Evolutionary conservation across 805 yeast genomes (phyloP), one percentile per base, ranked within the genome.

Genomic region (Yamadazyma sp.): DNA sequence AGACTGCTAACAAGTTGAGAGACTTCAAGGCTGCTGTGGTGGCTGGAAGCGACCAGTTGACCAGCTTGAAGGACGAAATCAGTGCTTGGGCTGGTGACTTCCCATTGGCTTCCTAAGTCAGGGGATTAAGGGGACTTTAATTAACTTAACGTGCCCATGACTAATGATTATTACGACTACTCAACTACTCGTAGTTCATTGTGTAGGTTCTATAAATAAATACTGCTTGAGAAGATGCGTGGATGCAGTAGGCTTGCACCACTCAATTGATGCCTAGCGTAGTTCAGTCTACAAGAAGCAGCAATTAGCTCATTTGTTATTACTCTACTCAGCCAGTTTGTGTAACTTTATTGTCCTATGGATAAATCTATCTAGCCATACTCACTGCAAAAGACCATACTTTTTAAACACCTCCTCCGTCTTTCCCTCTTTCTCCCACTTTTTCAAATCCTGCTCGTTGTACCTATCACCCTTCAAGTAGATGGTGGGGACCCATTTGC

Each of bases 1-100:
- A 78, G 68, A 95, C 86, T 46, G 95, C 96, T 45, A 90, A 90
- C 77, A 89, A 82, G 71, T 81, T 93, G 63, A 91, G 88, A 77
- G 98, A 93, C 67, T 93, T 89, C 80, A 93, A 91, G 77, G 81
- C 82, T 52, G 78, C 78, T 60, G 80, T 88, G 48, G 75, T 78
- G 54, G 75, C 77, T 46, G 88, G 86, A 48, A 84, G 78, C 39
- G 85, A 81, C 59, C 60, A 61, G 44, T 73, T 90, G 53, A 63
- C 69, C 43, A 67, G 69, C 30, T 71, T 84, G 55, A 88, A 86
- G 70, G 65, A 71, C 38, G 97, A 93, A 71, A 81, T 93, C 52
- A 73, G 81, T 55, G 73, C 72, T 47, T 93, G 99, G 99, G 96
- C 96, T 50, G 91, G 89, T 59, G 80, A 77, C 55, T 85, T 75